These are phyloP conservation scores for Prosopis cineraria DNA, from an alignment of 306 rosid genomes.

Conservation along the genomic window DNA sequence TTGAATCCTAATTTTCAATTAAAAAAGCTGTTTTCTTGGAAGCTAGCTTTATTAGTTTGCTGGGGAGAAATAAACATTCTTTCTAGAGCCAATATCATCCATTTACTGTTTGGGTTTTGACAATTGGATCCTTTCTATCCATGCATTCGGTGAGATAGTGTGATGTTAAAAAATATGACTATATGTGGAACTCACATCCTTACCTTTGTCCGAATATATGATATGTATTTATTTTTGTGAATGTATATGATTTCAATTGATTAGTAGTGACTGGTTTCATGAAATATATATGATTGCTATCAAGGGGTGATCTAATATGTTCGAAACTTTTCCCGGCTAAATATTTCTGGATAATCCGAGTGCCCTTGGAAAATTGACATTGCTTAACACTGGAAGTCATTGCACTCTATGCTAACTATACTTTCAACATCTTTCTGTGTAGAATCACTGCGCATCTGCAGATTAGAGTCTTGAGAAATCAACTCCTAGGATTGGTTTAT, in stretches of 20 bases:
- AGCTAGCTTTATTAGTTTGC: slow-evolving; percentile 7
- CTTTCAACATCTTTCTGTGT: slow-evolving; percentile 28
- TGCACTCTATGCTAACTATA: neutral
- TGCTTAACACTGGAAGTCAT: slow-evolving; percentile 21
- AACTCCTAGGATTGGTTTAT: slow-evolving; percentile 28
- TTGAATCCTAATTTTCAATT: slow-evolving; percentile 5
- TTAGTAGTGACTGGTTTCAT: neutral
- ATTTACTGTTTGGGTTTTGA: neutral
- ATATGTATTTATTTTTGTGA: neutral
- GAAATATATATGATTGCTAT: neutral
- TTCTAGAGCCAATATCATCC: slow-evolving; percentile 17
- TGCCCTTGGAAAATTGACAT: neutral
- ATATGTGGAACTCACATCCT: neutral
- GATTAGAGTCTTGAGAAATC: slow-evolving; percentile 37
- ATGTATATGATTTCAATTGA: neutral
- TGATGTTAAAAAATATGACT: neutral
- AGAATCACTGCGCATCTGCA: slow-evolving; percentile 22
- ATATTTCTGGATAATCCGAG: slow-evolving; percentile 12
- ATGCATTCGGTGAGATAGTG: neutral
- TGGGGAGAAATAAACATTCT: neutral
- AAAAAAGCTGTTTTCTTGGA: neutral
- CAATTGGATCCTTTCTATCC: neutral
- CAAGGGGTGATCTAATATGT: neutral
- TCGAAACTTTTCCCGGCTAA: neutral
- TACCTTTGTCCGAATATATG: neutral